Conservation (phyloP, 1,284 basidiomycete genomes). For the Coniferiporia sulphurascens region DNA sequence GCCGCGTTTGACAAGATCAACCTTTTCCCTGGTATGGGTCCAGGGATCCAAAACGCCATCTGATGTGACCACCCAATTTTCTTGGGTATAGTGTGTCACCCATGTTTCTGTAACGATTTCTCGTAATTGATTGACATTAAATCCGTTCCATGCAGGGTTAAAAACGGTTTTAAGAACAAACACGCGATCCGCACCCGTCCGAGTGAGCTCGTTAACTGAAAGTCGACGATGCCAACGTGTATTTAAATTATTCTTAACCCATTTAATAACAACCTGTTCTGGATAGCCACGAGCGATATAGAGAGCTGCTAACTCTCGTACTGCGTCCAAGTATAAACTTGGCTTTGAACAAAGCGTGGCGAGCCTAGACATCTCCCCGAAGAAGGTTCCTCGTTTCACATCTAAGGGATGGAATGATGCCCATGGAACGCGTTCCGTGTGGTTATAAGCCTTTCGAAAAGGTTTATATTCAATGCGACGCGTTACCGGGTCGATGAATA, state of each 20-base stretch:
- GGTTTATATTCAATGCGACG: slow-evolving; percentile 25
- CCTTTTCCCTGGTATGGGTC: too few relatives aligned
- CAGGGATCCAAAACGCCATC: too few relatives aligned
- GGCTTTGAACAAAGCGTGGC: slow-evolving; percentile 31
- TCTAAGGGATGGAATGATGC: slow-evolving; percentile 32
- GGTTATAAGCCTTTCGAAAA: slow-evolving; percentile 29
- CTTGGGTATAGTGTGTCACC: too few relatives aligned
- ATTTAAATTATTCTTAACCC: not conserved
- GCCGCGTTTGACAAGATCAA: too few relatives aligned
- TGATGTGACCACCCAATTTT: too few relatives aligned
- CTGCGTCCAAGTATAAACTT: slow-evolving; percentile 25
- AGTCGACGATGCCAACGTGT: slow-evolving; percentile 19
- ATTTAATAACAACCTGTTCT: slow-evolving; percentile 12
- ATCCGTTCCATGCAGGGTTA: slow-evolving; percentile 11
- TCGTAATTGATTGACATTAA: not conserved
- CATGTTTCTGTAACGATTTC: not conserved
- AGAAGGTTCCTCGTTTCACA: slow-evolving; percentile 33
- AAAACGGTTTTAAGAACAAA: slow-evolving; percentile 23
- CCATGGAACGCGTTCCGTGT: slow-evolving; percentile 35
- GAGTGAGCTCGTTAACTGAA: not conserved
- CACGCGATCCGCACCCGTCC: slow-evolving; percentile 20
- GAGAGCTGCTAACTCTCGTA: slow-evolving; percentile 25
- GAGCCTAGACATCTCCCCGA: slow-evolving; percentile 34
- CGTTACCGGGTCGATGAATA: slow-evolving; percentile 24
- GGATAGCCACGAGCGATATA: slow-evolving; percentile 31